These are phyloP conservation scores for Fraxinus sp. DNA, from an alignment of 305 asterid genomes.

Conservation along the genomic window DNA sequence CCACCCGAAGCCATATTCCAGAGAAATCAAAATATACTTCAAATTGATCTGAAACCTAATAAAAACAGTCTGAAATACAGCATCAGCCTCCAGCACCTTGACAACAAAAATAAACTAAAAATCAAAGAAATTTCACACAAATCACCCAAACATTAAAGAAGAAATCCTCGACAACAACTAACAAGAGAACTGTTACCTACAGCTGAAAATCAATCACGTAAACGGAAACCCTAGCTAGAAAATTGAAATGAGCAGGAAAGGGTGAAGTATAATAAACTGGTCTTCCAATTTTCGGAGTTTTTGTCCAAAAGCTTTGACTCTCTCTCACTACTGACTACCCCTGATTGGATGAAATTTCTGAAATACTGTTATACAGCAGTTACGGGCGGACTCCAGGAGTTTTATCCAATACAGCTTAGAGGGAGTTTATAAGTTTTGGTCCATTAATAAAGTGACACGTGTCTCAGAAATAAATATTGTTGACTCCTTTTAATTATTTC, in stretches of 20 bases:
- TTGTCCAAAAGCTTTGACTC: constrained; percentile 54
- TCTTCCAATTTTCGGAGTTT: constrained; percentile 40
- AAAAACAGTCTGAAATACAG: constrained; percentile 9
- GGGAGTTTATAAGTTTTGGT: constrained; percentile 23
- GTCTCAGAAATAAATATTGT: neutral
- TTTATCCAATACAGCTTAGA: constrained; percentile 46
- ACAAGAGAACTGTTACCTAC: constrained; percentile 26
- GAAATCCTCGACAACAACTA: neutral
- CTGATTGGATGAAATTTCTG: constrained; percentile 19
- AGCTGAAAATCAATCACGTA: constrained; percentile 34
- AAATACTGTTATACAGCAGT: constrained; percentile 26
- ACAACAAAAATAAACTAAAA: constrained; percentile 7
- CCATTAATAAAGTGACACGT: neutral
- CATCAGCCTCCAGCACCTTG: constrained; percentile 39
- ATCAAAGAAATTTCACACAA: neutral
- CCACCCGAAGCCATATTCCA: constrained; percentile 45
- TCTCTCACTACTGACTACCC: neutral
- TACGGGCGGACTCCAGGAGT: constrained; percentile 59
- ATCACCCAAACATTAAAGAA: neutral
- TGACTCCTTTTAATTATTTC: neutral
- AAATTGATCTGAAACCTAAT: constrained; percentile 12
- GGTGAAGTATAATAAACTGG: constrained; percentile 19
- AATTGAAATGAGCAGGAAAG: constrained; percentile 13
- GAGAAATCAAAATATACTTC: neutral
- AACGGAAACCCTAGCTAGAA: constrained; percentile 25